phyloP scores from a whole-genome alignment of 2,329 filamentous ascomycete genomes.

The Phaeosphaeria sp. region DNA sequence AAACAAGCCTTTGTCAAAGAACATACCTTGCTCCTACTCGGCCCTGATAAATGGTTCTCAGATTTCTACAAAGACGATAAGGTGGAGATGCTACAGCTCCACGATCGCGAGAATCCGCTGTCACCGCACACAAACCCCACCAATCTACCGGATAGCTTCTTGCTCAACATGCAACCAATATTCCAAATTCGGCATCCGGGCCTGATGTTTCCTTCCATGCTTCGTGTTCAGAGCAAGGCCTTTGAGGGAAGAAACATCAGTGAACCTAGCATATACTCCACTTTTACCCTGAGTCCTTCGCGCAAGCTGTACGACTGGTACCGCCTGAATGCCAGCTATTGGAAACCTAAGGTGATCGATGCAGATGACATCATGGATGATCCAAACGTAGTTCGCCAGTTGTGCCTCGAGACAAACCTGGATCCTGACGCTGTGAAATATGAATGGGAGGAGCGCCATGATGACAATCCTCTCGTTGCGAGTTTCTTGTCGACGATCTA shows the following conservation, averaged over 20 bases:
- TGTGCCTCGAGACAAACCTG: conserved; percentile 14
- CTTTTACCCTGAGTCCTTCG: conserved; percentile 3
- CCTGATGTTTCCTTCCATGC: conserved; percentile 21
- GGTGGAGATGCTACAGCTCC: conserved; percentile 1
- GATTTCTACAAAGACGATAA: conserved; percentile 6
- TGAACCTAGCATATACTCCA: neutral
- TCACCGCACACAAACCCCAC: conserved; percentile 17
- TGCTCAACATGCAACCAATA: conserved; percentile 18
- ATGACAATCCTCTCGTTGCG: conserved; percentile 6
- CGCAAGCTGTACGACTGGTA: conserved; percentile 22
- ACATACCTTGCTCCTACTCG: conserved; percentile 12
- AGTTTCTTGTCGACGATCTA: conserved; percentile 13
- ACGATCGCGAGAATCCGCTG: conserved; percentile 6
- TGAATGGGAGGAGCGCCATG: conserved; percentile 14
- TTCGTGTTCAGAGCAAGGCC: conserved; percentile 11
- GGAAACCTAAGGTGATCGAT: conserved; percentile 16
- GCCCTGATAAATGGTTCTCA: conserved; percentile 15
- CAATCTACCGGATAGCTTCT: conserved; percentile 16
- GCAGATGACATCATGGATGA: conserved; percentile 24
- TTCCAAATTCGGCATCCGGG: conserved; percentile 25
- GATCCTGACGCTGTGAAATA: conserved; percentile 18
- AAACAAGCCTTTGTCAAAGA: conserved; percentile 23
- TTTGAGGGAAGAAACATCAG: neutral
- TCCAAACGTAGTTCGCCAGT: conserved; percentile 9
- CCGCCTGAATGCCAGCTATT: neutral